Evolutionary conservation across 352 stramenopile genomes (phyloP).

Genomic region (Globisporangium spinosum): DNA sequence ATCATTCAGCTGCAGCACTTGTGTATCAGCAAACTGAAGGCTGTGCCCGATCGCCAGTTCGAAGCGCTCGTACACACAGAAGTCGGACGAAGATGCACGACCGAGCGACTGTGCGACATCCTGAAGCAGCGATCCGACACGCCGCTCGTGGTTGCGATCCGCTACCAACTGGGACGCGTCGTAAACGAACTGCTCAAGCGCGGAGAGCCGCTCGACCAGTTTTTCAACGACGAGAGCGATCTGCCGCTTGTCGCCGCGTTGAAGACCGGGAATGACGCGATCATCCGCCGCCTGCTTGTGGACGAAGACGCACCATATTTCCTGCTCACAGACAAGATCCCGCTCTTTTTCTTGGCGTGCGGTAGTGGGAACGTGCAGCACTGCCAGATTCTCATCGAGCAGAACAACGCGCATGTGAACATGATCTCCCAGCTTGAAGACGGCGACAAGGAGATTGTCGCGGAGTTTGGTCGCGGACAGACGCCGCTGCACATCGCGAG

Average conservation of each 20-base stretch:
- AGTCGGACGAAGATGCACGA: slow-evolving; percentile 61
- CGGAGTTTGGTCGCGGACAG: slow-evolving; percentile 62
- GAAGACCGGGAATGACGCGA: slow-evolving; percentile 67
- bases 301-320: slow-evolving; percentile 67
- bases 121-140: slow-evolving; percentile 53
- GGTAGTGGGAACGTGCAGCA: slow-evolving; percentile 64
- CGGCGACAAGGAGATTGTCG: slow-evolving; percentile 73
- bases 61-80: slow-evolving; percentile 59
- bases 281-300: slow-evolving; percentile 70
- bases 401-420: slow-evolving; percentile 61
- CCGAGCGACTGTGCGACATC: slow-evolving; percentile 59
- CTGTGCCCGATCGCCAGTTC: slow-evolving; percentile 46
- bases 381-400: slow-evolving; percentile 68
- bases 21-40: slow-evolving; percentile 55
- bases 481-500: slow-evolving; percentile 79
- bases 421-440: slow-evolving; percentile 73
- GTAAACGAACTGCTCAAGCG: slow-evolving; percentile 73
- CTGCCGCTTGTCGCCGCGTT: slow-evolving; percentile 68
- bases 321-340: slow-evolving; percentile 73
- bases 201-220: slow-evolving; percentile 47
- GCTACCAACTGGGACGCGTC: slow-evolving; percentile 73
- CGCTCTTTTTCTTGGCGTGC: slow-evolving; percentile 71
- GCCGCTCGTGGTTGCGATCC: slow-evolving; percentile 67
- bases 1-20: slow-evolving; percentile 42
- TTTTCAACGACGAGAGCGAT: slow-evolving; percentile 45